Evolutionary conservation across 2,329 filamentous ascomycete genomes (phyloP).

Genomic region (Neonectria sp.): DNA sequence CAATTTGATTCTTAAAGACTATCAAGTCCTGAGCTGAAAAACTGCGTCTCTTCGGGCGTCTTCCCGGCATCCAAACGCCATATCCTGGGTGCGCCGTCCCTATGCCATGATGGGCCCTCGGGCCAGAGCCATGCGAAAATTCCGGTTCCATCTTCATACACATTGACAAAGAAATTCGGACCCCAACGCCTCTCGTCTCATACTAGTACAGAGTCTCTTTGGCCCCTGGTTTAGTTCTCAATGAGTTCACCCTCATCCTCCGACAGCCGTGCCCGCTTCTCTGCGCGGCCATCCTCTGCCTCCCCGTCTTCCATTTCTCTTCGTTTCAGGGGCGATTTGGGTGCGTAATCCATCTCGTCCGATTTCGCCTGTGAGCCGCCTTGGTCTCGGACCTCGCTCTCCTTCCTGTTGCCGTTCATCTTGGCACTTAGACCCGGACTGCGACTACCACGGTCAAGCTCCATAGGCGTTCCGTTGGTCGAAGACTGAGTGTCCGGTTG

Average conservation of each 20-base stretch:
- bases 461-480: slow-evolving; percentile 64
- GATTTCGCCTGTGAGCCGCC: slow-evolving; percentile 55
- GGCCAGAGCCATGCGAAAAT: slow-evolving; percentile 40
- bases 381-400: slow-evolving; percentile 48
- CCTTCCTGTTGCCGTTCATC: slow-evolving; percentile 57
- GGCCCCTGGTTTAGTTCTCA: slow-evolving; percentile 48
- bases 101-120: slow-evolving; percentile 34
- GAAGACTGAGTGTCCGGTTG: slow-evolving; percentile 63
- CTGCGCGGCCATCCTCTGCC: slow-evolving; percentile 53
- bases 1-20: slow-evolving; percentile 31
- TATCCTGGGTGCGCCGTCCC: slow-evolving; percentile 39
- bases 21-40: slow-evolving; percentile 35
- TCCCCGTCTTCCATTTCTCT: slow-evolving; percentile 57
- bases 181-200: slow-evolving; percentile 41
- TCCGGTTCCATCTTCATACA: slow-evolving; percentile 33
- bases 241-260: slow-evolving; percentile 66
- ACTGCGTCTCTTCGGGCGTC: slow-evolving; percentile 35
- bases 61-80: slow-evolving; percentile 47
- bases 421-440: slow-evolving; percentile 64
- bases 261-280: slow-evolving; percentile 62
- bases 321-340: slow-evolving; percentile 59
- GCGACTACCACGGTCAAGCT: slow-evolving; percentile 64
- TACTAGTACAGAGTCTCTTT: slow-evolving; percentile 36
- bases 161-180: slow-evolving; percentile 33
- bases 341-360: slow-evolving; percentile 49